These are phyloP conservation scores for Phyllachora maydis DNA, from an alignment of 2,329 filamentous ascomycete species.

Conservation along the genomic window DNA sequence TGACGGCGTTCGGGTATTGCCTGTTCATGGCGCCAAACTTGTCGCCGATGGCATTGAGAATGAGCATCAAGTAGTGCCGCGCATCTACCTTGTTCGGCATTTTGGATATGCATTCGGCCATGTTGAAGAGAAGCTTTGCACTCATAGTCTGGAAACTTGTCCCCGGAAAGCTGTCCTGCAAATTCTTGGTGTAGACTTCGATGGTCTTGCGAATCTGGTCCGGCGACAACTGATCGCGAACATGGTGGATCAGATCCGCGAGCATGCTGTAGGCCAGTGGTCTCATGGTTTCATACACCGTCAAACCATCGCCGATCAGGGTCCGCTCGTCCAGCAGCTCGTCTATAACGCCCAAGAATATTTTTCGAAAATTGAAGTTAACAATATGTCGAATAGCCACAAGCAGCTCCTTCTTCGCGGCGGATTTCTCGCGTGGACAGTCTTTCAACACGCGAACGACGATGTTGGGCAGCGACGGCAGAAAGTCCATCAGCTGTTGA, in stretches of 20 bases:
- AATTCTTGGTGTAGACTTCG: slow-evolving; percentile 88
- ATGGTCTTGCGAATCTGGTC: slow-evolving; percentile 92
- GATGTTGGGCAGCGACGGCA: slow-evolving; percentile 68
- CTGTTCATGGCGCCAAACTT: slow-evolving; percentile 98
- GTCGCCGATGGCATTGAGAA: slow-evolving; percentile 90
- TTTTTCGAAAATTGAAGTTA: slow-evolving; percentile 94
- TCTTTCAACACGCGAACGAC: slow-evolving; percentile 84
- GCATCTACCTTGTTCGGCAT: slow-evolving; percentile 86
- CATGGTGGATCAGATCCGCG: slow-evolving; percentile 92
- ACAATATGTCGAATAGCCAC: slow-evolving; percentile 97
- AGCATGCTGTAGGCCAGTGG: slow-evolving; percentile 97
- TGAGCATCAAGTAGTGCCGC: slow-evolving; percentile 89
- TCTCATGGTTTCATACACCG: slow-evolving; percentile 90
- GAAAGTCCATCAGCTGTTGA: slow-evolving; percentile 69
- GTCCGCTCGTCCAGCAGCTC: slow-evolving; percentile 87
- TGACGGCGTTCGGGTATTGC: slow-evolving; percentile 86
- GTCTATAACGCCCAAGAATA: slow-evolving; percentile 87
- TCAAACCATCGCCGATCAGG: slow-evolving; percentile 84
- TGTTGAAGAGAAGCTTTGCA: slow-evolving; percentile 86
- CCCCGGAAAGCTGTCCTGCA: slow-evolving; percentile 88
- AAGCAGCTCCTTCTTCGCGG: slow-evolving; percentile 79
- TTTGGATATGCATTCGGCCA: slow-evolving; percentile 95
- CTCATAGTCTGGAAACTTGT: slow-evolving; percentile 99
- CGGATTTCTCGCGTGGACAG: slow-evolving; percentile 85
- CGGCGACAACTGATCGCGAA: slow-evolving; percentile 69